Evolutionary conservation across 1,284 basidiomycete species (phyloP).

Genomic region (Tylopilus sp.): DNA sequence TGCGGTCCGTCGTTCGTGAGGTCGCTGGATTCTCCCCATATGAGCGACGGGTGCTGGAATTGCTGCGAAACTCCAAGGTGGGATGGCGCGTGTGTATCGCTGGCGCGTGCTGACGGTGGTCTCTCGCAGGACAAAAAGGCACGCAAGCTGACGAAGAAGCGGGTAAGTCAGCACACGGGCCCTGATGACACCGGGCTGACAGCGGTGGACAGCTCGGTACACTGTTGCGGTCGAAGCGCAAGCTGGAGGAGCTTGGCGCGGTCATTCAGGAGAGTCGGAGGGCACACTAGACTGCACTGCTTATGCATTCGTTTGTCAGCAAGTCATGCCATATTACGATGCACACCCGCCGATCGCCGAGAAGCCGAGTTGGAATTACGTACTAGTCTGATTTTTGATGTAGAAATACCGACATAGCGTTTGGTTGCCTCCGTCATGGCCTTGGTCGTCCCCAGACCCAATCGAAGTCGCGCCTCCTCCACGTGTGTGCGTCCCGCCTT

Average conservation of each 20-base stretch:
- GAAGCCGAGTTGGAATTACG: slow-evolving; percentile 28
- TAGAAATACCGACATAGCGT: slow-evolving; percentile 10
- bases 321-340: slow-evolving; percentile 12
- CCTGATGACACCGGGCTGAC: neutral
- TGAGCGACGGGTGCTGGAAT: slow-evolving; percentile 97
- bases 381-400: slow-evolving; percentile 4
- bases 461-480: slow-evolving; percentile 59
- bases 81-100: neutral
- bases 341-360: slow-evolving; percentile 11
- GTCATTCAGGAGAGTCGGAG: slow-evolving; percentile 92
- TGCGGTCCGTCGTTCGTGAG: slow-evolving; percentile 89
- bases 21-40: slow-evolving; percentile 98
- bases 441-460: slow-evolving; percentile 31
- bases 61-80: slow-evolving; percentile 99
- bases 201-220: slow-evolving; percentile 77
- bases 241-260: slow-evolving; percentile 89
- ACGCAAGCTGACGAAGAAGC: slow-evolving; percentile 96
- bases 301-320: neutral
- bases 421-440: slow-evolving; percentile 24
- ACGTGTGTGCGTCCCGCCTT: slow-evolving; percentile 57
- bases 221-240: slow-evolving; percentile 93
- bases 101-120: neutral
- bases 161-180: slow-evolving; percentile 64
- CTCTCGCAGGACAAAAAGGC: slow-evolving; percentile 89
- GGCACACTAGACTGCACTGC: slow-evolving; percentile 47